Evolutionary conservation across 345 rosid species (phyloP), one percentile per base, ranked within the genome.

Genomic region (Turnera subulata): DNA sequence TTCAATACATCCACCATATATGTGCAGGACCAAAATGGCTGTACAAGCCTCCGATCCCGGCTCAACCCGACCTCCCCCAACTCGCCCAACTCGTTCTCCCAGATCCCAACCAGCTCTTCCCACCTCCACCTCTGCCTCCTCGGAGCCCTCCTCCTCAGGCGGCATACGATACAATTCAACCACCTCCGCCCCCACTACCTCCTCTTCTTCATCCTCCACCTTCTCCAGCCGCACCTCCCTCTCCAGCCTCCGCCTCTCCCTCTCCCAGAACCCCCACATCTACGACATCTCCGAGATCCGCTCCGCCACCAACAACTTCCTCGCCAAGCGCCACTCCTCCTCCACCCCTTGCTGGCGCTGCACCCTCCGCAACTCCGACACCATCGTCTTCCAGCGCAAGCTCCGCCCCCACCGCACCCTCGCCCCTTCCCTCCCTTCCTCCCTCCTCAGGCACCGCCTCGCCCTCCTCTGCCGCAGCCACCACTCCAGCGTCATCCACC

Each of bases 261-360:
- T 89, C 57, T 81, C 96, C 5, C 87, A 89, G 37, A 84, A 66
- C 25, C 85, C 92, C 14, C 81, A 77, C 72, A 78, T 92, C 72
- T 92, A 92, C 81, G 71, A 74, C 76, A 68, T 89, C 74, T 58
- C 83, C 59, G 95, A 89, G 67, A 84, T 92, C 19, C 95, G 95
- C 21, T 43, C 84, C 37, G 91, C 96, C 70, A 92, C 95, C 49
- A 92, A 92, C 83, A 84, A 80, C 55, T 92, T 92, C 88, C 84
- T 92, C 37, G 77, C 86, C 29, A 69, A 78, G 58, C 82, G 82
- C 44, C 46, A 66, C 8, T 78, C 82, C 25, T 43, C 52, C n/a
- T 61, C 91, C 33, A 57, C 78, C n/a, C 62, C 85, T 37, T 80
- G 84, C 57, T 92, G 98, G 97, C 84, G 91, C 13, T 89, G 95